phyloP scores from a whole-genome alignment of 768 basidiomycete species.

The Clavulina sp. region DNA sequence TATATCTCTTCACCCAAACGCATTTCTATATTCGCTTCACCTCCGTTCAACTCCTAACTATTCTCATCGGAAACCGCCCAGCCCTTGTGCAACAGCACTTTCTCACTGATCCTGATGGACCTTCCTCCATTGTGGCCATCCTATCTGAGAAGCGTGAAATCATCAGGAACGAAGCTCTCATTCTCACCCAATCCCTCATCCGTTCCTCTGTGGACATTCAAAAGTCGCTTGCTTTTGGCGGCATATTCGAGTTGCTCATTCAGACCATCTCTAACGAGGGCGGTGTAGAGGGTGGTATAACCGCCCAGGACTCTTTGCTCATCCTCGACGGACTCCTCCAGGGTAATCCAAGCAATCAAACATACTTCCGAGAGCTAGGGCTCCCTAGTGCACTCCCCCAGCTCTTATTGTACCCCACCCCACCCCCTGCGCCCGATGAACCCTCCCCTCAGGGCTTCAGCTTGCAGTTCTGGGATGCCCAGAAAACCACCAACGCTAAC shows the following conservation, averaged over 20 bases:
- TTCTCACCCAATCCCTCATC: slow-evolving; percentile 63
- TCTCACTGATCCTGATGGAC: slow-evolving; percentile 64
- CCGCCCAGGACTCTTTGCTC: slow-evolving; percentile 68
- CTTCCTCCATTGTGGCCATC: slow-evolving; percentile 33
- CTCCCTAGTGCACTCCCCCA: slow-evolving; percentile 49
- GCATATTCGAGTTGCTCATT: slow-evolving; percentile 91
- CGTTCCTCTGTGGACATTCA: slow-evolving; percentile 86
- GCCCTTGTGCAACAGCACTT: slow-evolving; percentile 80
- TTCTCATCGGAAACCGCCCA: slow-evolving; percentile 66
- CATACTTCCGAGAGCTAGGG: slow-evolving; percentile 86
- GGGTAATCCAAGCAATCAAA: slow-evolving; percentile 95
- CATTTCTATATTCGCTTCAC: slow-evolving; percentile 78
- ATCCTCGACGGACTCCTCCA: slow-evolving; percentile 77
- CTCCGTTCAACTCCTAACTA: slow-evolving; percentile 63
- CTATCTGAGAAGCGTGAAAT: slow-evolving; percentile 75
- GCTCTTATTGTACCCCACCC: slow-evolving; percentile 52
- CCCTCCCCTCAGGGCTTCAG: slow-evolving; percentile 76
- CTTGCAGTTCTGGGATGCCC: slow-evolving; percentile 89
- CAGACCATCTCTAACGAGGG: slow-evolving; percentile 74
- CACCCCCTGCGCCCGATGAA: slow-evolving; percentile 31
- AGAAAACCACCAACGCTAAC: slow-evolving; percentile 66
- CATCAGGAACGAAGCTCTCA: slow-evolving; percentile 67
- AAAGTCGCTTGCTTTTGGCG: slow-evolving; percentile 91
- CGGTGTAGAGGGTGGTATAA: slow-evolving; percentile 79
- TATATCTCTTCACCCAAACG: slow-evolving; percentile 53